Base-by-base conservation (phyloP, 371 early-diverging fungal species). In the Mortierella sp. region DNA sequence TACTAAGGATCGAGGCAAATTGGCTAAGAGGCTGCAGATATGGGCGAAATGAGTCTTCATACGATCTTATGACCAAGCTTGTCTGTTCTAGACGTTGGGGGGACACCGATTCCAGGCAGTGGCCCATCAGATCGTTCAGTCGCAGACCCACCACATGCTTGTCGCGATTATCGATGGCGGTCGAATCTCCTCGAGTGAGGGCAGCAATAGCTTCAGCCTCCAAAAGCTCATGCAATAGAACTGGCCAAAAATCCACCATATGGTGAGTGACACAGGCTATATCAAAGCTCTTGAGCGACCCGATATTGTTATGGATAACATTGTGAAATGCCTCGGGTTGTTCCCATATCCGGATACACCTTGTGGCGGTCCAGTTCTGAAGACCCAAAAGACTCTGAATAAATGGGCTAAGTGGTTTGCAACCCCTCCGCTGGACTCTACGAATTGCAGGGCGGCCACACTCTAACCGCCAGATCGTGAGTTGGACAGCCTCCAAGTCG, bases 251-350 rank as follows among this genome's bases (percentile, higher is more conserved):
- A 0, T 32, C 37, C 9, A 18, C 49, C 22, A 73, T 52, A 10
- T 43, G 32, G 2, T 62, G 67, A 3, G 58, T 67, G 20, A 37
- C 49, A 43, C 73, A 73, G 16, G 55, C 57, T 12, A 73, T n/a
- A 30, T 66, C 73, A 20, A 73, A 5, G 18, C 64, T 65, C 49
- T 51, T 28, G 22, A 74, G 30, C 3, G 75, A 47, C 51, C 9
- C 51, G 10, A 65, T 63, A 28, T 64, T 74, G 47, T 64, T 74
- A 35, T 30, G 40, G n/a, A 74, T 51, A 28, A 64, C 37, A 14
- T 64, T 28, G 22, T 61, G 69, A 10, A 68, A 3, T 10, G 24
- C 40, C 28, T 64, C 68, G 4, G 61, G 49, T 2, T 64, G 32
- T 5, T 63, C 59, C 65, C 69, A 68, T 35, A 68, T 12, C 18